These are phyloP conservation scores for Microdochium trichocladiopsis DNA, from an alignment of 2,329 filamentous ascomycete species.

Conservation along the genomic window DNA sequence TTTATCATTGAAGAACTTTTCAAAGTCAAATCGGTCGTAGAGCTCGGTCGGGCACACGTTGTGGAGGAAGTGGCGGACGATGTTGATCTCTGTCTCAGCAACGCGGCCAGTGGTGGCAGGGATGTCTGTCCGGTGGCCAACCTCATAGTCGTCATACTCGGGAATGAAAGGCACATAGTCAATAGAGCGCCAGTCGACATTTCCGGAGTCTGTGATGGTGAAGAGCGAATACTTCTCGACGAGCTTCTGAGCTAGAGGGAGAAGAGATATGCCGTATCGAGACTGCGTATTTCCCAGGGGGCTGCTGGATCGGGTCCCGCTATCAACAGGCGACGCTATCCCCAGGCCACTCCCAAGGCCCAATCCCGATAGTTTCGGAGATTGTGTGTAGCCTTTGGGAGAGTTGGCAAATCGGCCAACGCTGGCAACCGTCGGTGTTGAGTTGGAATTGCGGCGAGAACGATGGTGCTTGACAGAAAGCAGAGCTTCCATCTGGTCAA, in stretches of 20 bases:
- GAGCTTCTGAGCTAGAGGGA: conserved; percentile 19
- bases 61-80: conserved; percentile 22
- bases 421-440: background rate
- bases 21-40: conserved; percentile 23
- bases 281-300: background rate
- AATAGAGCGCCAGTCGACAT: conserved; percentile 17
- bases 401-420: background rate
- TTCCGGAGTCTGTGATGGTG: conserved; percentile 15
- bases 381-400: background rate
- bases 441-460: conserved; percentile 1
- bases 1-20: conserved; percentile 22
- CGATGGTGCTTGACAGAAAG: conserved; percentile 18
- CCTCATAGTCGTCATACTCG: conserved; percentile 11
- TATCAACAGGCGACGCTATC: background rate
- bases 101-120: background rate
- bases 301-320: background rate
- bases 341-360: background rate
- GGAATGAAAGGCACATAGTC: background rate
- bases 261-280: conserved; percentile 13
- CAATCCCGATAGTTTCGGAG: background rate
- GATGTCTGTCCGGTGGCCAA: conserved; percentile 9
- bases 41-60: conserved; percentile 23
- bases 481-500: conserved; percentile 17
- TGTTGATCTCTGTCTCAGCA: conserved; percentile 18
- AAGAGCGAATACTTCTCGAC: conserved; percentile 21